A percentile compares a stretch with the other conserved stretches of the same genome.
These are phyloP conservation scores for Clarireedia homoeocarpa DNA, from an alignment of 2,329 filamentous ascomycete genomes.

Conservation along the genomic window DNA sequence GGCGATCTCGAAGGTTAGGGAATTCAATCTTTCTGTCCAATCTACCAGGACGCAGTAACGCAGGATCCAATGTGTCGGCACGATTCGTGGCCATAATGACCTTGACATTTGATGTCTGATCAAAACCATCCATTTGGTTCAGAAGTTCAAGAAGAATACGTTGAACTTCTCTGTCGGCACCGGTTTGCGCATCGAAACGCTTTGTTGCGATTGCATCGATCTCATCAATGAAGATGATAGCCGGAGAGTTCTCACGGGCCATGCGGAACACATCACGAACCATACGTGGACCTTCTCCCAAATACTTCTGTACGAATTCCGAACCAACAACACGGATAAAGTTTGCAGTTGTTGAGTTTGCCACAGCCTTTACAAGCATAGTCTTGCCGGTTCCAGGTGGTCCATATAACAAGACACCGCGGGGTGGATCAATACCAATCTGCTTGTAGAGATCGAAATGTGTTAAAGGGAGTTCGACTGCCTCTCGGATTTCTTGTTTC, in stretches of 20 bases:
- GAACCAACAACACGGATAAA: slow-evolving; percentile 98
- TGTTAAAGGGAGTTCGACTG: slow-evolving; percentile 90
- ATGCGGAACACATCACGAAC: slow-evolving; percentile 98
- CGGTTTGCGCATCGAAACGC: slow-evolving; percentile 97
- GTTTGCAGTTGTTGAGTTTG: slow-evolving; percentile 94
- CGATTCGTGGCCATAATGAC: slow-evolving; percentile 99
- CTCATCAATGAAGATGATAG: slow-evolving; percentile 99
- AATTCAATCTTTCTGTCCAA: slow-evolving; percentile 99
- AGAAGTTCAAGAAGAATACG: slow-evolving; percentile 95
- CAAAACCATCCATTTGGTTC: slow-evolving; percentile 99
- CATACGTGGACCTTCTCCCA: slow-evolving; percentile 97
- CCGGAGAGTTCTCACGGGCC: slow-evolving; percentile 95
- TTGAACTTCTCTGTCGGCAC: slow-evolving; percentile 95
- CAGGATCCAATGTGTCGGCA: slow-evolving; percentile 92
- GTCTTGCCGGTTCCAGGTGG: slow-evolving; percentile 95
- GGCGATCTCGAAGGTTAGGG: slow-evolving; percentile 84
- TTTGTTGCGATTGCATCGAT: slow-evolving; percentile 99
- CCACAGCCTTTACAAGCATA: slow-evolving; percentile 96
- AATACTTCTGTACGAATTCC: slow-evolving; percentile 97
- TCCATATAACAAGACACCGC: slow-evolving; percentile 91
- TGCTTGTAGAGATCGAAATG: slow-evolving; percentile 99
- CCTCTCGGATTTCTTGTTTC: slow-evolving; percentile 98
- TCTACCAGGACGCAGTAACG: slow-evolving; percentile 86
- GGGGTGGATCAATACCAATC: slow-evolving; percentile 96
- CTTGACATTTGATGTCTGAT: slow-evolving; percentile 98